Base-by-base conservation (phyloP, 805 yeast species). In the Nematodospora valgi region DNA sequence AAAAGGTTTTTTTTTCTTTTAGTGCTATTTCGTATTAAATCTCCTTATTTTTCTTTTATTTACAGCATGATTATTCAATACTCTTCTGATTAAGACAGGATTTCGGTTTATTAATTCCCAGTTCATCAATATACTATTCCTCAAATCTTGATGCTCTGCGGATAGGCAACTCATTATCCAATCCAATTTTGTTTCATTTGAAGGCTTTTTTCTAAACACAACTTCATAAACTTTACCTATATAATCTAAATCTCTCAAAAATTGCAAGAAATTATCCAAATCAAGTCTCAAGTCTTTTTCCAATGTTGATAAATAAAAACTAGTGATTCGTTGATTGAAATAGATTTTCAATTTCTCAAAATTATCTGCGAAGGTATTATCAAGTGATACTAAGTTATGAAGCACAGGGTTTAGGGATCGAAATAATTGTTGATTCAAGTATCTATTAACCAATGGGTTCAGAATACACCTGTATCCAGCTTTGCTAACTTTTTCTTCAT, bases 111-210 rank as follows among this genome's bases (percentile, higher is more conserved):
- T 41, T 3, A 16, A 22, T 18, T 44, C 48, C 56, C 54, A 48
- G 30, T 47, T 43, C 15, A 28, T 15, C 24, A 48, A 48, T 6
- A 51, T 36, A 9, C 39, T 35, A 13, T 29, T 12, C 12, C 35
- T 35, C 15, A 48, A 27, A 2, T 30, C 33, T 10, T 20, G n/a
- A 24, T 42, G 34, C 11, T 18, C 14, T 15, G 6, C 15, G 28
- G 39, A 42, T 30, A 51, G 36, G 8, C 49, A 42, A 24, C 41
- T 45, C 33, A 51, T 38, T 3, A 49, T 40, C 56, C 56, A 51
- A 17, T 50, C 43, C 8, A 47, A 36, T 32, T 45, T 48, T 27
- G 48, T 27, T 11, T 48, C 48, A 19, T 36, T 32, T 6, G 34
- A 23, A 7, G 55, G 46, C 3, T 8, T 8, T 10, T 39, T 47